Percentiles rank a stretch among this genome's conserved stretches.
Conservation (phyloP, 768 basidiomycete species). For the Psilocybe subaeruginosa region DNA sequence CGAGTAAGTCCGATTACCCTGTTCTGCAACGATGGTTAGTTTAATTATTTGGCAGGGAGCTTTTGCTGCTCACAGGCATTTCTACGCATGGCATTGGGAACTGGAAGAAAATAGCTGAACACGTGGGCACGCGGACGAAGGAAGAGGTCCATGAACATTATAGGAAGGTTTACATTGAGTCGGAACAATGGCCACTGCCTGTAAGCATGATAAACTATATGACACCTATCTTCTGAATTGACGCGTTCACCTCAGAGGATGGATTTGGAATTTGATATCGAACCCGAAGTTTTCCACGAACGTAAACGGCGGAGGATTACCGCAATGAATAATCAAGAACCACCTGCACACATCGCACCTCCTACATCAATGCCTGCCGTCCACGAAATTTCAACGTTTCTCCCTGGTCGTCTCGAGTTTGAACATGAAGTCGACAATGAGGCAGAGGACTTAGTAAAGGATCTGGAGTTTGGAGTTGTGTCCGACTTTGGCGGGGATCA, state of each 20-base stretch:
- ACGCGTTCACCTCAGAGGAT: conserved; percentile 37
- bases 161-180: conserved; percentile 76
- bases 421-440: conserved; percentile 98
- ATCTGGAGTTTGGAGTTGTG: conserved; percentile 94
- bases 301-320: conserved; percentile 89
- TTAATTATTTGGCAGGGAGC: conserved; percentile 58
- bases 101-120: conserved; percentile 95
- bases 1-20: conserved; percentile 60
- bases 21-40: not conserved
- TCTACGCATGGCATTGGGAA: conserved; percentile 90
- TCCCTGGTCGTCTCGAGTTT: conserved; percentile 97
- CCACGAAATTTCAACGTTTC: conserved; percentile 90
- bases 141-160: conserved; percentile 96
- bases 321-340: conserved; percentile 63
- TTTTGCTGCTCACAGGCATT: conserved; percentile 87
- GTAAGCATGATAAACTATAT: conserved; percentile 43
- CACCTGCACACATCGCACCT: conserved; percentile 66
- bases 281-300: conserved; percentile 83
- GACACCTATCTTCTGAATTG: conserved; percentile 1
- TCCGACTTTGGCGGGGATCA: conserved; percentile 83
- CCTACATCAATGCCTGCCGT: conserved; percentile 90
- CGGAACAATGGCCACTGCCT: conserved; percentile 79
- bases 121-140: conserved; percentile 91
- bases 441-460: conserved; percentile 93
- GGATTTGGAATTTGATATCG: conserved; percentile 70